Conservation (phyloP, 345 rosid species). For the Stellera chamaejasme region DNA sequence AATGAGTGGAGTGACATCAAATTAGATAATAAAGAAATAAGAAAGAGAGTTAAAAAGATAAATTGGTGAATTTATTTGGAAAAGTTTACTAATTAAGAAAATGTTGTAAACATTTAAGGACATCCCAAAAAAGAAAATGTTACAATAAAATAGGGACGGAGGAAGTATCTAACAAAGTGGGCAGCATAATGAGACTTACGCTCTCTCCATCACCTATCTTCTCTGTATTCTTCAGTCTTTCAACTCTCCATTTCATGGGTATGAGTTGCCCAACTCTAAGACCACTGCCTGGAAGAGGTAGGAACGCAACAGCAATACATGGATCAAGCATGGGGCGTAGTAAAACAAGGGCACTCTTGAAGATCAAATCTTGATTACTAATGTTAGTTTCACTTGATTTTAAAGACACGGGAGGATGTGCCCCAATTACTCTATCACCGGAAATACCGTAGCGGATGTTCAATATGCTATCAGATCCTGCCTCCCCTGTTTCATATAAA, state of each 20-base stretch:
- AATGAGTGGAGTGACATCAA: too few species aligned
- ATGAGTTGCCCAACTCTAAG: constrained; percentile 89
- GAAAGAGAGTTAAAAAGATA: too few species aligned
- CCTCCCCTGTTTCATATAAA: constrained; percentile 37
- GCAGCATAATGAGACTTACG: constrained; percentile 31
- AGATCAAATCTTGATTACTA: constrained; percentile 49
- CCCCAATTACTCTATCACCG: constrained; percentile 74
- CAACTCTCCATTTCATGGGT: constrained; percentile 83
- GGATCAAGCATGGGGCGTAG: constrained; percentile 95
- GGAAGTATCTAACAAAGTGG: background rate
- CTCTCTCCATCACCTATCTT: constrained; percentile 24
- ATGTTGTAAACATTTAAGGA: too few species aligned
- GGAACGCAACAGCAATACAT: constrained; percentile 84
- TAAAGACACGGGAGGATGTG: constrained; percentile 64
- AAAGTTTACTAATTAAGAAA: background rate
- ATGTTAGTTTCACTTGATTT: constrained; percentile 29
- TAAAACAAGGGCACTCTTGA: constrained; percentile 65
- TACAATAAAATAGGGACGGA: too few species aligned
- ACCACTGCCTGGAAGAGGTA: constrained; percentile 69
- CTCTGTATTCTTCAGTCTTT: constrained; percentile 66
- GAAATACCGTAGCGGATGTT: constrained; percentile 69
- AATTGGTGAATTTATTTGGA: too few species aligned
- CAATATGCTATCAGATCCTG: constrained; percentile 51
- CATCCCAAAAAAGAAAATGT: too few species aligned
- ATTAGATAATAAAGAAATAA: too few species aligned